Evolutionary conservation across 78 protist species (phyloP).

Genomic region (Dictyostelium citrinum): DNA sequence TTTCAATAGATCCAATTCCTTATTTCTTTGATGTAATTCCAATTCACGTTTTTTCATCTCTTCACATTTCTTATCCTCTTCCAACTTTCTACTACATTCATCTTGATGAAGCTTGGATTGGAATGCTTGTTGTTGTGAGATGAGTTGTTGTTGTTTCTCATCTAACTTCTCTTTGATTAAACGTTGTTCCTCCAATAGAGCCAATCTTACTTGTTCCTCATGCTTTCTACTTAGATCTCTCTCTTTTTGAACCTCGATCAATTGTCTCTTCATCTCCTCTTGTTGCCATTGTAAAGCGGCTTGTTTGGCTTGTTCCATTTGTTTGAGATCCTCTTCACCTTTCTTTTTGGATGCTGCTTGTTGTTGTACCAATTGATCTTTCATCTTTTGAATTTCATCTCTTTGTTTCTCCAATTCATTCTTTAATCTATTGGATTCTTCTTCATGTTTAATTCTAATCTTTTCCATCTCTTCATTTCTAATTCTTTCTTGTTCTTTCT

Average conservation of each 20-base stretch:
- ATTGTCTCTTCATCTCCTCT: constrained; percentile 63
- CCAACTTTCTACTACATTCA: not conserved
- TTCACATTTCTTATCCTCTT: not conserved
- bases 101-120: constrained; percentile 16
- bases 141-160: not conserved
- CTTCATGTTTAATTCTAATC: constrained; percentile 26
- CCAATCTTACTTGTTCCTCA: constrained; percentile 16
- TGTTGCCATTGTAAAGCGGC: constrained; percentile 22
- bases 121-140: constrained; percentile 20
- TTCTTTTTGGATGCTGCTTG: not conserved
- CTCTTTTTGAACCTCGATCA: constrained; percentile 46
- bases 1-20: constrained; percentile 2
- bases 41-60: not conserved
- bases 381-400: constrained; percentile 19
- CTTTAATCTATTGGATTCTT: constrained; percentile 8
- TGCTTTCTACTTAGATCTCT: constrained; percentile 43
- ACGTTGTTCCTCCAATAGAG: constrained; percentile 30
- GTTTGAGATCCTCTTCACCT: not conserved
- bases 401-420: constrained; percentile 29
- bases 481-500: constrained; percentile 24
- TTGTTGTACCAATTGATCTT: not conserved
- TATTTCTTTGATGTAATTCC: not conserved
- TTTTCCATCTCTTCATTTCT: constrained; percentile 42
- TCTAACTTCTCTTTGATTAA: not conserved
- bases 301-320: constrained; percentile 11